These are phyloP conservation scores for Thuja plicata DNA, from an alignment of 83 land plant genomes.

Conservation along the genomic window DNA sequence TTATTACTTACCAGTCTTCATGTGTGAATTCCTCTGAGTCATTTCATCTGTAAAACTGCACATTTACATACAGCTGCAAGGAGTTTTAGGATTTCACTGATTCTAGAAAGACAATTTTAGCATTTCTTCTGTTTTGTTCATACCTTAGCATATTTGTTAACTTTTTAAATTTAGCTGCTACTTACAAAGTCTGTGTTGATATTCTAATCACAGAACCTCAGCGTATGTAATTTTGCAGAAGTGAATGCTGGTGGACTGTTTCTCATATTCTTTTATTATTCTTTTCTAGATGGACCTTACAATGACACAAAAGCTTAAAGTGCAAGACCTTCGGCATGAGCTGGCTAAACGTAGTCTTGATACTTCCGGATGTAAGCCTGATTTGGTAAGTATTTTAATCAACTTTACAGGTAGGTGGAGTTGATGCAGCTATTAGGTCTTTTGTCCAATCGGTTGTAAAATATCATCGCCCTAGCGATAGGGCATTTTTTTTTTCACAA, in stretches of 20 bases:
- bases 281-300: not conserved
- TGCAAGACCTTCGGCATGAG: slow-evolving; percentile 46
- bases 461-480: not conserved
- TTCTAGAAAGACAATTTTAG: not conserved
- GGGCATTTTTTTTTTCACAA: not conserved
- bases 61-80: not conserved
- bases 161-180: not conserved
- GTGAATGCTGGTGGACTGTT: not conserved
- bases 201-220: not conserved
- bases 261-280: not conserved
- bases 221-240: not conserved
- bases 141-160: not conserved
- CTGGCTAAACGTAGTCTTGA: slow-evolving; percentile 49
- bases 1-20: not conserved
- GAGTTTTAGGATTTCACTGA: not conserved
- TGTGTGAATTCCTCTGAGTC: not conserved
- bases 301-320: slow-evolving; percentile 42
- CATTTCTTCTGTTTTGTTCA: not conserved
- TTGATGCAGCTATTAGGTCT: slow-evolving; percentile 32
- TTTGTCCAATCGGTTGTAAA: not conserved
- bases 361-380: slow-evolving; percentile 49
- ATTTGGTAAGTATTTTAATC: slow-evolving; percentile 24
- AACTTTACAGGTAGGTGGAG: slow-evolving; percentile 31
- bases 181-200: not conserved
- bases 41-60: not conserved